Conservation (phyloP, 2,329 filamentous ascomycete species). For the Fusarium palustre region DNA sequence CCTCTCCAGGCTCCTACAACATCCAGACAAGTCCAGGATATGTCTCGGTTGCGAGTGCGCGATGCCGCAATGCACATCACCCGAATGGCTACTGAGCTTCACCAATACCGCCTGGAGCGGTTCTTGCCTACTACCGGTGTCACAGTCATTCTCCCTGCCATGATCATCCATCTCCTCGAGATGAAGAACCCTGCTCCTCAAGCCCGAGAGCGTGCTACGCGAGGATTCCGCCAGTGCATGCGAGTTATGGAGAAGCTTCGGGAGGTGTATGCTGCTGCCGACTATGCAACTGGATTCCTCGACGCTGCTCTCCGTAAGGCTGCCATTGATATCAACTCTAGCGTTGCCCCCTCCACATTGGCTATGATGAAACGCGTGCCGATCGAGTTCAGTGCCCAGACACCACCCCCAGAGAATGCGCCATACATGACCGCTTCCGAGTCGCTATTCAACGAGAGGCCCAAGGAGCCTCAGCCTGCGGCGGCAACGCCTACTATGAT, state of each 20-base stretch:
- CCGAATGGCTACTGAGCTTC: conserved; percentile 81
- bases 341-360: conserved; percentile 49
- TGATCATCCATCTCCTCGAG: conserved; percentile 93
- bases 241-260: conserved; percentile 86
- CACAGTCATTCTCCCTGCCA: conserved; percentile 88
- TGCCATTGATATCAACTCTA: conserved; percentile 74
- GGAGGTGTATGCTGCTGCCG: conserved; percentile 92
- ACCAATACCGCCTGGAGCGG: conserved; percentile 76
- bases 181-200: conserved; percentile 85
- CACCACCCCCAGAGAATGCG: conserved; percentile 65
- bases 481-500: conserved; percentile 46
- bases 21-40: conserved; percentile 79
- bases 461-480: conserved; percentile 35
- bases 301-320: conserved; percentile 91
- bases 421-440: conserved; percentile 59
- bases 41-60: conserved; percentile 84
- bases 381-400: conserved; percentile 57
- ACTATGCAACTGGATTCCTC: conserved; percentile 95
- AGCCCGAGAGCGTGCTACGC: conserved; percentile 77
- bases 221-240: conserved; percentile 93
- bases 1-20: conserved; percentile 64
- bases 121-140: conserved; percentile 91
- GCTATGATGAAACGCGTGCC: conserved; percentile 54
- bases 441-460: conserved; percentile 53
- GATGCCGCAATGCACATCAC: conserved; percentile 89